Evolutionary conservation across 2,329 filamentous ascomycete genomes (phyloP).

Genomic region (Aspergillus fumigatiaffinis): DNA sequence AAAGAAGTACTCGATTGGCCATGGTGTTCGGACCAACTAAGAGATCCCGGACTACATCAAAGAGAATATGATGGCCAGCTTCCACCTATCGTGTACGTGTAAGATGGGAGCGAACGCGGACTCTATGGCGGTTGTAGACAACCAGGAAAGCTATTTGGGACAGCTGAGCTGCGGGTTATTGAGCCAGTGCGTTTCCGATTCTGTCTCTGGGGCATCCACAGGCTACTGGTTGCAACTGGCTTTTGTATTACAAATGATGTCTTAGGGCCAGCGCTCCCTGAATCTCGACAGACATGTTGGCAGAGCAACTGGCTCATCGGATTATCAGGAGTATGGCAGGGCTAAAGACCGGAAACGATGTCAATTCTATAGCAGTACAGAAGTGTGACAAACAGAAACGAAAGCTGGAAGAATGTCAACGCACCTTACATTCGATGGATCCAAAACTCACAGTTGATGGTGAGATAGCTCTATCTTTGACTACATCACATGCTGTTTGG

Average conservation of each 20-base stretch:
- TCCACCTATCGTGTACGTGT: conserved; percentile 33
- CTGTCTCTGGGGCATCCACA: conserved; percentile 37
- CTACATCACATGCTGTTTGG: too few species aligned
- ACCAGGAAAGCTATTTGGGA: conserved; percentile 26
- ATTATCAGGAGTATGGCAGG: neutral
- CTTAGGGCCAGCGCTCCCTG: neutral
- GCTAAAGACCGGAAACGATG: too few species aligned
- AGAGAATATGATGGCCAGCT: too few species aligned
- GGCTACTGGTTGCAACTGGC: conserved; percentile 27
- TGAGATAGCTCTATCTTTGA: too few species aligned
- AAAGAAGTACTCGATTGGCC: too few species aligned
- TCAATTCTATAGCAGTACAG: too few species aligned
- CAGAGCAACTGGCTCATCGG: conserved; percentile 35
- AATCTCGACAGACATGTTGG: conserved; percentile 26
- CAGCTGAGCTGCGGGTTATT: conserved; percentile 29
- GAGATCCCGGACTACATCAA: too few species aligned
- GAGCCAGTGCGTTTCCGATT: conserved; percentile 33
- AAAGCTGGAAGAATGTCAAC: too few species aligned
- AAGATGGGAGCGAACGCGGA: conserved; percentile 34
- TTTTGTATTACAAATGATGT: neutral
- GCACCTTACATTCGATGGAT: too few species aligned
- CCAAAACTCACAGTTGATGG: too few species aligned
- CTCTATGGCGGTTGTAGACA: conserved; percentile 31
- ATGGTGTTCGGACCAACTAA: too few species aligned
- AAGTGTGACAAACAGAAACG: too few species aligned